Evolutionary conservation across 2,329 filamentous ascomycete species (phyloP).

Genomic region (Xylariales sp.): DNA sequence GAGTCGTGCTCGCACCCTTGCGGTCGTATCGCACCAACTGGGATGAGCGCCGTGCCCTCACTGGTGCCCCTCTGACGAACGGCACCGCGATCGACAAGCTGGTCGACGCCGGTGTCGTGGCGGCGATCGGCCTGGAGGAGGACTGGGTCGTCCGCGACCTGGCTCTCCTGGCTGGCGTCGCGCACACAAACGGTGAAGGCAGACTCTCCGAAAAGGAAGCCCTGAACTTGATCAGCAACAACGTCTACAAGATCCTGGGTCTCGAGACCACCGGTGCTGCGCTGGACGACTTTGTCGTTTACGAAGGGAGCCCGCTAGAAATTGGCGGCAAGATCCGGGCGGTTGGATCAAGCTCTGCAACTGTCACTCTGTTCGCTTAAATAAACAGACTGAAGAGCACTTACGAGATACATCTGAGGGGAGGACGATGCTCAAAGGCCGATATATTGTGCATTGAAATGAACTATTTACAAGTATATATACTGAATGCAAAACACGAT

Average conservation of each 20-base stretch:
- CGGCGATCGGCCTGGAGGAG: conserved; percentile 56
- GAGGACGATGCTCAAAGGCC: too few species aligned
- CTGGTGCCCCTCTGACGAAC: conserved; percentile 62
- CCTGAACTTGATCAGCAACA: conserved; percentile 51
- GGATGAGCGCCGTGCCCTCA: conserved; percentile 59
- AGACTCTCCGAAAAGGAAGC: conserved; percentile 50
- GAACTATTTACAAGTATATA: too few species aligned
- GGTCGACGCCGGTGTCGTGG: conserved; percentile 52
- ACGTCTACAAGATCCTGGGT: conserved; percentile 55
- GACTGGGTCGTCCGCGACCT: conserved; percentile 60
- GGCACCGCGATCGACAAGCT: conserved; percentile 57
- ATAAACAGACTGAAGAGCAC: too few species aligned
- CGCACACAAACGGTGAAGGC: conserved; percentile 52
- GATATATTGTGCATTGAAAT: too few species aligned
- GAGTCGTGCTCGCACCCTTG: conserved; percentile 57
- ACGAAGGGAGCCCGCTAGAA: conserved; percentile 59
- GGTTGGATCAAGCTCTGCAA: conserved; percentile 39
- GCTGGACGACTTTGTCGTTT: conserved; percentile 53
- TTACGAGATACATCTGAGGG: too few species aligned
- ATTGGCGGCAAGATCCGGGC: conserved; percentile 53
- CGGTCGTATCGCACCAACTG: conserved; percentile 50
- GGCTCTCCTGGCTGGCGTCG: conserved; percentile 55
- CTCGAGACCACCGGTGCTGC: conserved; percentile 25
- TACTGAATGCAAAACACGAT: too few species aligned
- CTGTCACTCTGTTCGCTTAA: conserved; percentile 29